Percentiles rank a stretch among this genome's conserved stretches.
Conservation (phyloP, 768 basidiomycete species). For the Collybiopsis confluens region DNA sequence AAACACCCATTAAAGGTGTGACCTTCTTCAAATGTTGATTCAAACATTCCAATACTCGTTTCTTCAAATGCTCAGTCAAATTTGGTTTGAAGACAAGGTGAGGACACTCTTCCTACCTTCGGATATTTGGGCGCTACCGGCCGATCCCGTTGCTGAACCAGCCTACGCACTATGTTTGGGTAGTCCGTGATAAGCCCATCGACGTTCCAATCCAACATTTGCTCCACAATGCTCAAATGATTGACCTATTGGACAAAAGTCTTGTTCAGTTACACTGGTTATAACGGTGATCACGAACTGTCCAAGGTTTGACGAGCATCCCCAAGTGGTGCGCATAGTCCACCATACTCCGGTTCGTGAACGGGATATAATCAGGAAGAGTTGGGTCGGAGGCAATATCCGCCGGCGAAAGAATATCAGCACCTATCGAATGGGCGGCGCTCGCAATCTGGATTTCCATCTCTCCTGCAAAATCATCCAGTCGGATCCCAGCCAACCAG, state of each 20-base stretch:
- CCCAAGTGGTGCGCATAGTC: slow-evolving; percentile 59
- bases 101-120: too few relatives aligned
- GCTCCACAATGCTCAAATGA: slow-evolving; percentile 54
- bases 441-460: slow-evolving; percentile 57
- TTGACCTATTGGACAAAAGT: slow-evolving; percentile 45
- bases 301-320: slow-evolving; percentile 69
- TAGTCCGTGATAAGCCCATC: slow-evolving; percentile 83
- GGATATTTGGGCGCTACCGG: slow-evolving; percentile 54
- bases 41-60: slow-evolving; percentile 59
- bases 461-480: slow-evolving; percentile 61
- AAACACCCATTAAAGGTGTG: slow-evolving; percentile 16
- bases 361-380: slow-evolving; percentile 42
- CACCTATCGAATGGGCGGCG: slow-evolving; percentile 62
- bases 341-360: slow-evolving; percentile 69
- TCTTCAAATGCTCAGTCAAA: too few relatives aligned
- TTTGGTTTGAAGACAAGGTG: too few relatives aligned
- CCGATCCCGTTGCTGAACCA: slow-evolving; percentile 49
- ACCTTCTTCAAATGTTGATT: slow-evolving; percentile 37
- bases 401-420: slow-evolving; percentile 62
- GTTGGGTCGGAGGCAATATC: slow-evolving; percentile 44
- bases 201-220: slow-evolving; percentile 53
- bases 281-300: slow-evolving; percentile 37
- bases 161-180: slow-evolving; percentile 54
- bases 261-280: not conserved
- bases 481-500: slow-evolving; percentile 67